Evolutionary conservation across 495 filamentous ascomycete species (phyloP).

Genomic region (Hypoxylon perforatum): DNA sequence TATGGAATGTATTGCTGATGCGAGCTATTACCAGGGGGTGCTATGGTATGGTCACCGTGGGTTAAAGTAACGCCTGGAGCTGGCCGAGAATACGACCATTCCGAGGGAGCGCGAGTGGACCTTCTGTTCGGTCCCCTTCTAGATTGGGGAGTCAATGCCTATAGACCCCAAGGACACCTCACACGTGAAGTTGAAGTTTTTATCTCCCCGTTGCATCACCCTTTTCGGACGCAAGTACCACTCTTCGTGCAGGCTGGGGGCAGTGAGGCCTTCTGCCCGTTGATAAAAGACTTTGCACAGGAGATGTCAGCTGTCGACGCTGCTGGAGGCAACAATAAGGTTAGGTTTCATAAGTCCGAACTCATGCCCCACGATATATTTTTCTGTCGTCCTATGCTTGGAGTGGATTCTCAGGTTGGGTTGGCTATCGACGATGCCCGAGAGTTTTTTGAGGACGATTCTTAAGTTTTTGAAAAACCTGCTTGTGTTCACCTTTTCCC

Average conservation of each 20-base stretch:
- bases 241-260: background rate
- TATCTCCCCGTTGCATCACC: constrained; percentile 1
- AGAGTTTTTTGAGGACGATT: background rate
- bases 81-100: background rate
- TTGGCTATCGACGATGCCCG: background rate
- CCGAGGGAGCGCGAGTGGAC: background rate
- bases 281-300: background rate
- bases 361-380: constrained; percentile 1
- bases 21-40: background rate
- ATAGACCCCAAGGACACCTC: background rate
- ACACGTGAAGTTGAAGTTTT: background rate
- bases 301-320: background rate
- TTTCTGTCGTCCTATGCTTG: background rate
- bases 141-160: background rate
- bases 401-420: background rate
- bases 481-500: too few species aligned
- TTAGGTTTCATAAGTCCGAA: background rate
- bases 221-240: background rate
- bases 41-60: constrained; percentile 7
- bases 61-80: background rate
- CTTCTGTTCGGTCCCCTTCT: background rate
- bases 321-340: constrained; percentile 2
- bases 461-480: background rate
- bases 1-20: background rate
- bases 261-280: background rate